These are phyloP conservation scores for Pichia cactophila DNA, from an alignment of 1,139 yeast genomes.

Conservation along the genomic window DNA sequence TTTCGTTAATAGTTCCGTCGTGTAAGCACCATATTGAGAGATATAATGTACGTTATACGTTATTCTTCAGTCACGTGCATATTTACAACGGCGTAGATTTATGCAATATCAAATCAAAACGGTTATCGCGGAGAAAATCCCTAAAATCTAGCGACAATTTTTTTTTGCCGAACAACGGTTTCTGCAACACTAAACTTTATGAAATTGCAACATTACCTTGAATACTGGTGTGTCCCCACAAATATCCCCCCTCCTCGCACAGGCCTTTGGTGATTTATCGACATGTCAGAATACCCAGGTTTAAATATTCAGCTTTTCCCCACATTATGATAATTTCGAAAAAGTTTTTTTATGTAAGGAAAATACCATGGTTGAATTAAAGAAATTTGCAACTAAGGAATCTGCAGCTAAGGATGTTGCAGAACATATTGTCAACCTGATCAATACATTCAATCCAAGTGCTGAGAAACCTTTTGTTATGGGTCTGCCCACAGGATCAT, in stretches of 20 bases:
- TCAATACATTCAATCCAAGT: slow-evolving; percentile 43
- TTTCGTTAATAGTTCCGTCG: too few relatives aligned
- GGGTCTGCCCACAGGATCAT: slow-evolving; percentile 61
- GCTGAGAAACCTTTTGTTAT: slow-evolving; percentile 45
- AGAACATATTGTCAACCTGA: slow-evolving; percentile 37
- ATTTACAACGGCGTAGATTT: too few relatives aligned
- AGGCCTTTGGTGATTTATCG: too few relatives aligned
- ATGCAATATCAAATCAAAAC: too few relatives aligned
- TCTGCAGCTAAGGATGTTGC: slow-evolving; percentile 49
- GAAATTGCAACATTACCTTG: not conserved
- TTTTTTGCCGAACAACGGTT: too few relatives aligned
- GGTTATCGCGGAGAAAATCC: too few relatives aligned
- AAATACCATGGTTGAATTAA: slow-evolving; percentile 3
- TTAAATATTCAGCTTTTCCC: not conserved
- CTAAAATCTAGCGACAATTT: too few relatives aligned
- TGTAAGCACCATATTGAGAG: too few relatives aligned
- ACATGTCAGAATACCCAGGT: not conserved
- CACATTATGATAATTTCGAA: not conserved
- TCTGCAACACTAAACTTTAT: not conserved
- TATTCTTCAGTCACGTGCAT: too few relatives aligned
- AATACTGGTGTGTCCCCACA: not conserved
- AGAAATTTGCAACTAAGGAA: slow-evolving; percentile 18
- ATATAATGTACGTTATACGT: too few relatives aligned
- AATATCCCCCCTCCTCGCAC: too few relatives aligned
- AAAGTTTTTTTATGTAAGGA: too few relatives aligned